Base-by-base conservation (phyloP, 1,284 basidiomycete species). In the Malassezia slooffiae region DNA sequence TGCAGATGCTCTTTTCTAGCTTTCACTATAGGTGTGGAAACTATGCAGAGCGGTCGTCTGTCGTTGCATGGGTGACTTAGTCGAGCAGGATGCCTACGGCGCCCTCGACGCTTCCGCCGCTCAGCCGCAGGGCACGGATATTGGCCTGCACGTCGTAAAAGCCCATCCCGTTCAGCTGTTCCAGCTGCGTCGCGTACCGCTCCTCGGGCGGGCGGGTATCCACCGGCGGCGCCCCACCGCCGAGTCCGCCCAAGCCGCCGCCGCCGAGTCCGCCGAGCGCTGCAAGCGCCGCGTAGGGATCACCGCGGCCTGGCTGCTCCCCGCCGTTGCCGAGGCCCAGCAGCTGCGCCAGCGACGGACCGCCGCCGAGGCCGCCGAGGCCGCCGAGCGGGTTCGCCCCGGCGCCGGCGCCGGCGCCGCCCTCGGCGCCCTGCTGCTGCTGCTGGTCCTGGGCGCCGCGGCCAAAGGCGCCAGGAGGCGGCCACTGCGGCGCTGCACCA, bases 141-240 rank as follows among this genome's bases (percentile, higher is more conserved):
- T 67, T 67, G 35, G 55, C 57, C 17, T 52, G 54, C 0, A 60
- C 62, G 34, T 67, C 62, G 33, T 54, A 53, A 27, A 67, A 62
- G 34, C 63, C 63, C 63, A 67, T 67, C 17, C 34, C 43, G 39
- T 66, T 61, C 50, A 66, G 58, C 52, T 66, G 62, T 31, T 61
- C 61, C 5, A 67, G 52, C 38, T 67, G 60, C 6, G 56, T 50
- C 4, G 64, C 54, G 34, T 56, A 65, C 5, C 64, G 54, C 44
- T 67, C 64, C 41, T 67, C 64, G 6, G 60, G 60, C 12, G 62
- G 57, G 3, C 60, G 55, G 3, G 44, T 35, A 30, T 65, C 62
- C 37, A 35, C 20, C 8, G 34, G 34, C 12, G 37, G 21, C 7
- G 30, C 34, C 15, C 8, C n/a, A n/a, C 38, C 38, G 21, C 39